Conservation (phyloP, 2,329 filamentous ascomycete genomes). For the Verticillium tricorpus region DNA sequence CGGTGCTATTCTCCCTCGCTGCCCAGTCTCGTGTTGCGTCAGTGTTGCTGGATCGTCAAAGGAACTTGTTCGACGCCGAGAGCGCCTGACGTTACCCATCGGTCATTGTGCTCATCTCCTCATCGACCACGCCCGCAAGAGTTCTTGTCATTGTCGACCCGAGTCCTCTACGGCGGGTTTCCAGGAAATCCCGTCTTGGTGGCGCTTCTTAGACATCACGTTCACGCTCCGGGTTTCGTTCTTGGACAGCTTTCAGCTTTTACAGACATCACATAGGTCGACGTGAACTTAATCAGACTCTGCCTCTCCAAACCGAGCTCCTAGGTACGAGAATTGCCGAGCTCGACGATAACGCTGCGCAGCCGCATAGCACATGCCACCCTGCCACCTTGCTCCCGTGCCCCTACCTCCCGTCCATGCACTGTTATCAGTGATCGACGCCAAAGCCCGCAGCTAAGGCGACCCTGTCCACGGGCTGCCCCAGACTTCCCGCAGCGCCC, state of each 20-base stretch:
- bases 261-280: background rate
- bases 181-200: background rate
- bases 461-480: background rate
- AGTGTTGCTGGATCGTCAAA: background rate
- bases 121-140: background rate
- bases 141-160: background rate
- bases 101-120: background rate
- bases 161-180: background rate
- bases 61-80: background rate
- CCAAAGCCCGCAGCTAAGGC: background rate
- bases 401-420: background rate
- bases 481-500: background rate
- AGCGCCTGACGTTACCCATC: background rate
- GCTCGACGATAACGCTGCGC: background rate
- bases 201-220: background rate
- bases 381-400: background rate
- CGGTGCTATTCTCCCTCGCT: background rate
- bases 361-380: background rate
- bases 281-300: background rate
- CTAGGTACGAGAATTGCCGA: background rate
- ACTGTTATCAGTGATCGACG: slow-evolving; percentile 3
- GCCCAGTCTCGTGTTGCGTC: background rate
- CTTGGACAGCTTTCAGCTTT: background rate
- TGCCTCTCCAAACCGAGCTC: slow-evolving; percentile 1
- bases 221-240: background rate